Conservation (phyloP, 202 grass and related monocot genomes). For the Carex arenaria region DNA sequence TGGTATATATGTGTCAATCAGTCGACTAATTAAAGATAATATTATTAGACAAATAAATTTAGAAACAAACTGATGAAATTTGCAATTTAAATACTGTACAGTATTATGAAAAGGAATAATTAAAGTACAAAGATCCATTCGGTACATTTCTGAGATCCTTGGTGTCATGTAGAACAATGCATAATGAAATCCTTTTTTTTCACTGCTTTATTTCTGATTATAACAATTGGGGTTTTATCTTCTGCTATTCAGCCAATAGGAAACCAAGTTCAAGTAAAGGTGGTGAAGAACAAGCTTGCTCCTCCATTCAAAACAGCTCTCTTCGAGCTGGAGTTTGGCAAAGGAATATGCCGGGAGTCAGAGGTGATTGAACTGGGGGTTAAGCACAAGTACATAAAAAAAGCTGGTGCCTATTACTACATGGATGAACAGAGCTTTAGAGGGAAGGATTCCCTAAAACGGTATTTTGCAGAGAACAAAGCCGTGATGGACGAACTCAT, state of each 20-base stretch:
- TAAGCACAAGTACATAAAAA: constrained; percentile 64
- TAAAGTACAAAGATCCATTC: background rate
- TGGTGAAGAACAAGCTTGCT: constrained; percentile 94
- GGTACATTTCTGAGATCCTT: background rate
- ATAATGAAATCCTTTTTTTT: background rate
- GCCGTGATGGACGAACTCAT: constrained; percentile 45
- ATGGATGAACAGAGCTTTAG: constrained; percentile 44
- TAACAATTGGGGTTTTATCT: background rate
- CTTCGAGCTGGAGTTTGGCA: constrained; percentile 96
- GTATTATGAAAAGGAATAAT: background rate
- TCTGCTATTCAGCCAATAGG: constrained; percentile 58
- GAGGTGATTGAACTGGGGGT: constrained; percentile 64
- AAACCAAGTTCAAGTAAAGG: constrained; percentile 80
- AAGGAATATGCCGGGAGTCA: constrained; percentile 70
- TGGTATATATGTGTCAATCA: background rate
- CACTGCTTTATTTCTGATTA: background rate
- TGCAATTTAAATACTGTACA: background rate
- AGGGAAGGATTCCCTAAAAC: constrained; percentile 63
- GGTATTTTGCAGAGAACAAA: constrained; percentile 47
- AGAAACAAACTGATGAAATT: background rate
- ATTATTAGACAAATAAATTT: background rate
- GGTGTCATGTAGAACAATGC: background rate
- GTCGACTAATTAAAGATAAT: background rate
- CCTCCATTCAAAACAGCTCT: constrained; percentile 76
- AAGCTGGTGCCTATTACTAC: constrained; percentile 35